phyloP scores from a whole-genome alignment of 2,329 filamentous ascomycete species.

The Lecanosticta acicola region DNA sequence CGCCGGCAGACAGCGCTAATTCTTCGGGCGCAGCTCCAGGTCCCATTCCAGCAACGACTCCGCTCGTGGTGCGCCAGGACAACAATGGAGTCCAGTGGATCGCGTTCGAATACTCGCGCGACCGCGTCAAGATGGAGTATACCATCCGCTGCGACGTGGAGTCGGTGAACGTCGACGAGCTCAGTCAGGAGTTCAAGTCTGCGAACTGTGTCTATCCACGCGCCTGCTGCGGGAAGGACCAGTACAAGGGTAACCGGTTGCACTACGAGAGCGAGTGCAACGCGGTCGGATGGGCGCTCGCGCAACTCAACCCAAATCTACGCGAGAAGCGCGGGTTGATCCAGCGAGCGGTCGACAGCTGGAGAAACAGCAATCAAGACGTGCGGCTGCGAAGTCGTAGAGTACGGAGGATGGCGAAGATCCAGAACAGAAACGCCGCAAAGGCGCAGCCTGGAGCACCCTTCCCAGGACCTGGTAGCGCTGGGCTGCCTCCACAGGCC shows the following conservation, averaged over 20 bases:
- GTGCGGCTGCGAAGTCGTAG: constrained; percentile 82
- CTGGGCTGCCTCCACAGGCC: constrained; percentile 57
- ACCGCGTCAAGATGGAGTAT: constrained; percentile 99
- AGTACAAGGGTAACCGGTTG: constrained; percentile 91
- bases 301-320: constrained; percentile 83
- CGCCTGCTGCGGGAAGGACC: constrained; percentile 89
- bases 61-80: constrained; percentile 87
- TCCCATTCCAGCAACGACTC: constrained; percentile 93
- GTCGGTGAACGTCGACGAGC: constrained; percentile 83
- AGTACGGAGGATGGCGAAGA: constrained; percentile 92
- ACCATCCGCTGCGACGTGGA: constrained; percentile 97
- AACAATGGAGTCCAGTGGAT: constrained; percentile 98
- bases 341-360: constrained; percentile 94
- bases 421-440: constrained; percentile 61
- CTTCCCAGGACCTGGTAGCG: constrained; percentile 57
- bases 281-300: constrained; percentile 97
- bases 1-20: constrained; percentile 55
- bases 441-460: constrained; percentile 38
- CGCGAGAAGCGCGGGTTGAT: constrained; percentile 93
- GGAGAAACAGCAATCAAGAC: constrained; percentile 98
- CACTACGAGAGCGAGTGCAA: constrained; percentile 99
- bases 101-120: constrained; percentile 93
- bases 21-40: constrained; percentile 87
- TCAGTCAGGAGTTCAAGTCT: constrained; percentile 85
- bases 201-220: constrained; percentile 98